Percentiles rank a stretch among this genome's conserved stretches.
These are phyloP conservation scores for Salvia splendens DNA, from an alignment of 257 asterid species.

Conservation along the genomic window DNA sequence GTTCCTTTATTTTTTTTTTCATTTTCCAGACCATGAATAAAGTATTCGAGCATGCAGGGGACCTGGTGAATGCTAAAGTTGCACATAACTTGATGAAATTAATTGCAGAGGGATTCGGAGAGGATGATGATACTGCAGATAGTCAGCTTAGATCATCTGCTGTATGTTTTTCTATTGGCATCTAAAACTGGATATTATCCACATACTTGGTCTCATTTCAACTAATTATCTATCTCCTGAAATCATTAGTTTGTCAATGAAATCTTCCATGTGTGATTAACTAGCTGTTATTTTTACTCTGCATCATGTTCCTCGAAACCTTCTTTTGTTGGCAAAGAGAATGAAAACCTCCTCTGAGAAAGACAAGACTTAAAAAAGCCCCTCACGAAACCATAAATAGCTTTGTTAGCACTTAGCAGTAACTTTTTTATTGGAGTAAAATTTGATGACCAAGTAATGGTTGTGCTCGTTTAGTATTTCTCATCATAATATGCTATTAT, in stretches of 20 bases:
- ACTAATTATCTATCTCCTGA: conserved; percentile 6
- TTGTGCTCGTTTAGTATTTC: conserved; percentile 24
- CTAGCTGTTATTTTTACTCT: conserved; percentile 18
- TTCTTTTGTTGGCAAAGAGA: conserved; percentile 18
- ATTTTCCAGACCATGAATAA: conserved; percentile 88
- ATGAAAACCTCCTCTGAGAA: conserved; percentile 12
- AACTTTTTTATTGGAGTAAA: conserved; percentile 1
- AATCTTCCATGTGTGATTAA: conserved; percentile 19
- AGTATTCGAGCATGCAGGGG: conserved; percentile 99
- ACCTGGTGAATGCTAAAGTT: conserved; percentile 82
- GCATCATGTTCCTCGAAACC: conserved; percentile 16
- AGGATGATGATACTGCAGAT: conserved; percentile 82
- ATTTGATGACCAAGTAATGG: conserved; percentile 24
- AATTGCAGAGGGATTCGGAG: conserved; percentile 98
- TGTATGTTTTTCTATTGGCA: conserved; percentile 53
- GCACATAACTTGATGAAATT: conserved; percentile 95
- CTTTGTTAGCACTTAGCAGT: conserved; percentile 11
- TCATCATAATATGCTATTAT: conserved; percentile 31
- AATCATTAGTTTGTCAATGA: conserved; percentile 13
- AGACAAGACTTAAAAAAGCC: neutral
- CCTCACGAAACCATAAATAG: neutral
- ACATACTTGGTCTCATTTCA: conserved; percentile 21
- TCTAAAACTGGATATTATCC: conserved; percentile 31
- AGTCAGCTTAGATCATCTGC: conserved; percentile 96
- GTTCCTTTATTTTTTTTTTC: conserved; percentile 29